Conservation (phyloP, 148 eudicot species). For the Camellia lanceoleosa region DNA sequence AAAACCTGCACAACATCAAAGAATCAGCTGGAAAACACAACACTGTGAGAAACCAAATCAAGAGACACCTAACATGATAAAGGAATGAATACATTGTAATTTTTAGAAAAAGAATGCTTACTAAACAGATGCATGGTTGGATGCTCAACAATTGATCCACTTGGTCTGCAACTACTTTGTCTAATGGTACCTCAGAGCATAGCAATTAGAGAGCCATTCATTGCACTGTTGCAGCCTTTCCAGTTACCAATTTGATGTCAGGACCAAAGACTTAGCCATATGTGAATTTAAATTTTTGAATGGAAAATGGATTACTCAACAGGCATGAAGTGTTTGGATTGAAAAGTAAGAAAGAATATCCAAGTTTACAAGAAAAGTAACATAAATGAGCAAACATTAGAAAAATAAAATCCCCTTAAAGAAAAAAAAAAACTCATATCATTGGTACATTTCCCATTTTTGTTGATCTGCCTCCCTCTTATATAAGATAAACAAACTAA, state of each 20-base stretch:
- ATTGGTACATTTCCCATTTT: conserved; percentile 1
- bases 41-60: neutral
- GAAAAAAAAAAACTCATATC: neutral
- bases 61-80: neutral
- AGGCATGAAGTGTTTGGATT: neutral
- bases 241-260: conserved; percentile 4
- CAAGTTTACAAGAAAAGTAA: neutral
- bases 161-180: conserved; percentile 8
- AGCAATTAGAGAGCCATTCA: conserved; percentile 9
- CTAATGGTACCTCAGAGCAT: neutral
- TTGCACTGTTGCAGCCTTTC: conserved; percentile 8
- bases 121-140: neutral
- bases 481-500: conserved; percentile 6
- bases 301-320: neutral
- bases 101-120: conserved; percentile 4
- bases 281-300: neutral
- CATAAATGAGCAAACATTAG: neutral
- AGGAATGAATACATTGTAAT: neutral
- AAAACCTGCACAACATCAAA: neutral
- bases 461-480: neutral
- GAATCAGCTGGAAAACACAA: conserved; percentile 9
- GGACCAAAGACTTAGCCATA: neutral
- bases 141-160: neutral
- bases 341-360: neutral
- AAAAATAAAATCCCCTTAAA: neutral